Evolutionary conservation across 192 early-diverging fungal species (phyloP), one percentile per base, ranked within the genome.

Genomic region (Coemansia sp.): DNA sequence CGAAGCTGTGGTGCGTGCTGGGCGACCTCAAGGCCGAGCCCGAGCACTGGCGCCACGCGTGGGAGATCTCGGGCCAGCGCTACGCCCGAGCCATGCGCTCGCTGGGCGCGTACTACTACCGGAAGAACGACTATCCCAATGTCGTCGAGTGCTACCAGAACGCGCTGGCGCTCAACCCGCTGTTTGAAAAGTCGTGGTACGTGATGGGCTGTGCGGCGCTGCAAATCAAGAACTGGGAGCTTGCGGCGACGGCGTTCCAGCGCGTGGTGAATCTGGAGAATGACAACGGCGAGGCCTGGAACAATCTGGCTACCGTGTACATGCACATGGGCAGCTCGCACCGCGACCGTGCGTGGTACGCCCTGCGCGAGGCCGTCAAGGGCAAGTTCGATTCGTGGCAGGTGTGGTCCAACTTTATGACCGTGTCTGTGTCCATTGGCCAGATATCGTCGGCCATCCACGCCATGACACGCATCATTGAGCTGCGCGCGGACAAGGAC

Each of bases 181-280:
- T 99, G 56, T 98, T 94, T 77, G 96, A 96, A 68, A 90, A 91
- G 68, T 94, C 96, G 24, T 99, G 98, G 98, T 99, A 94, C 72
- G 74, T 99, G 36, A 81, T 96, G 57, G 98, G 98, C 4, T 99
- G 98, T 75, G 94, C 95, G 15, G 93, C 92, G 2, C 88, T 98
- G 86, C 88, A 90, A 27, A 60, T 82, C 9, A 84, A 88, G 59
- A 88, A 95, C 41, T 97, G 90, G 90, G 86, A 91, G 29, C 74
- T 78, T 3, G 95, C 91, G 7, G 72, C 86, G 12, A 63, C 79
- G 19, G 94, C 96, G 1, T 98, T 97, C 74, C 76, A 84, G 45
- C 89, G 89, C 41, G 89, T 89, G 14, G 89, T 92, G 6, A 60
- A 76, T 17, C 67, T 98, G 19, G 91, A 96, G 62, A 51, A 71